Evolutionary conservation across 2,329 filamentous ascomycete species (phyloP).

Genomic region (Calonectria crousiana): DNA sequence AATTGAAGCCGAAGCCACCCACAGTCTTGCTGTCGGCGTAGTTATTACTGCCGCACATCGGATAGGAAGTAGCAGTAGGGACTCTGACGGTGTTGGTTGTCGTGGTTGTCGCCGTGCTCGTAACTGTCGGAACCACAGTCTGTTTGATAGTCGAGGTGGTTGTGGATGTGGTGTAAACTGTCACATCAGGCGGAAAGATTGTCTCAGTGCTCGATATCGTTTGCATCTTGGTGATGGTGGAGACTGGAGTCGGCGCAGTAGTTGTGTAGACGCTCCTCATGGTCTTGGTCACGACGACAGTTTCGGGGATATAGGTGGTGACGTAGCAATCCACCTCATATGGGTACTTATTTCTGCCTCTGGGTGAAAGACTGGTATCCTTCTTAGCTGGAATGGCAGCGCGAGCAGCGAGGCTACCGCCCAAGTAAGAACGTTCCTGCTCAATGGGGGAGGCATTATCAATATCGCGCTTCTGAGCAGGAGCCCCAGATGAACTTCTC

Average conservation of each 20-base stretch:
- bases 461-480: background rate
- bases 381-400: background rate
- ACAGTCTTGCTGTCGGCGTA: background rate
- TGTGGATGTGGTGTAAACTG: background rate
- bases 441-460: background rate
- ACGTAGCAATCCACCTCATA: background rate
- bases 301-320: background rate
- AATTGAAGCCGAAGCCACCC: background rate
- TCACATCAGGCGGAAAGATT: background rate
- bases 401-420: background rate
- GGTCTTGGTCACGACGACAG: background rate
- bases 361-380: background rate
- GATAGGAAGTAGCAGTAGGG: background rate
- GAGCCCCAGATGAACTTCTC: background rate
- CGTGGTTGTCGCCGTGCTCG: background rate
- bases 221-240: background rate
- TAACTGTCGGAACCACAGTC: background rate
- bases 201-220: background rate
- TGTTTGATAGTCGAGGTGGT: background rate
- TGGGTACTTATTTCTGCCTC: background rate
- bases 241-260: background rate
- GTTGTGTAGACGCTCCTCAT: background rate
- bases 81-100: background rate
- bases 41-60: background rate
- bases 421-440: background rate